Evolutionary conservation across 306 rosid species (phyloP), one percentile per base, ranked within the genome.

Genomic region (Alnus rubra): DNA sequence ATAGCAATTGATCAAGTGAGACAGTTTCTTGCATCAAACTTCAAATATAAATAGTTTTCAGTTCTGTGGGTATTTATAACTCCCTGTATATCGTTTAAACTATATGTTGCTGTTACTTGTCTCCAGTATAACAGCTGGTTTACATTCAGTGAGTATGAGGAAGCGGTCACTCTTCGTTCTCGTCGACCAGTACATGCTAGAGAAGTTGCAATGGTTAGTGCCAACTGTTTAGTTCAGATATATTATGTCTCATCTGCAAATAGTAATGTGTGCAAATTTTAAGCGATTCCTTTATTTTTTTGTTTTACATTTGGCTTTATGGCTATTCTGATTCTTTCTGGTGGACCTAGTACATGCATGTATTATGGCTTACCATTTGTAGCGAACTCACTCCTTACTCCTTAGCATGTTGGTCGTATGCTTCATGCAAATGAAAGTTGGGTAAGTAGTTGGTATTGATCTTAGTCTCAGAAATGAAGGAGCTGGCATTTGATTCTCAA

Each of bases 1-100:
- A 83, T 93, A 85, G 99, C 99, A 47, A 85, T 95, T 82, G 99
- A 95, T 89, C 99, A 95, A 74, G 99, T 95, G 85, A 82, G 96
- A 68, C 56, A 42, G 30, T 53, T 84, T 80, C 77, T 78, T 23
- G 14, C 44, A 4, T 71, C 50, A 9, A 9, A 67, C 12, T 15
- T 67, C 71, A 67, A 35, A 58, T 55, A 7, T n/a, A 10, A 8
- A n/a, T 55, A n/a, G 4, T 63, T 2, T 63, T 37, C 47, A 31
- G 47, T 63, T 63, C 45, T 63, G 33, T 14, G 45, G 69, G 69
- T 82, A 5, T 35, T 33, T 33, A 63, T 63, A 14, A 15, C 44
- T 63, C 28, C 47, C 74, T 63, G 75, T 76, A 42, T 52, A 55
- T 50, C 44, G 54, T 74, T 67, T 37, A 44, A 23, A 82, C 82